phyloP scores from a whole-genome alignment of 192 early-diverging fungal genomes.

The Umbelopsis isabellina region DNA sequence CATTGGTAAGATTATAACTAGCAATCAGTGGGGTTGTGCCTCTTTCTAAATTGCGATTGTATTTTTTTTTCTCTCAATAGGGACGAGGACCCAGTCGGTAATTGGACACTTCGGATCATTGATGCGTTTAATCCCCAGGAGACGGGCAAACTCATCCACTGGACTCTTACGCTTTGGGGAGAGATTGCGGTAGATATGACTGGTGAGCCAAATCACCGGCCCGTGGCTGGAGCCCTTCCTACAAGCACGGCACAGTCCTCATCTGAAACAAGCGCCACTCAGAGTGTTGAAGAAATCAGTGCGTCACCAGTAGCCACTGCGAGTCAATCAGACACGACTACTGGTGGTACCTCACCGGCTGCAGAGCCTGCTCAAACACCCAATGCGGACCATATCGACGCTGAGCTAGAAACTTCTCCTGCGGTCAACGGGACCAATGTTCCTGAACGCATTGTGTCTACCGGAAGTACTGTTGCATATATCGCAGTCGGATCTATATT shows the following conservation, averaged over 20 bases:
- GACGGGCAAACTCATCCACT: conserved; percentile 63
- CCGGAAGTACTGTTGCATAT: conserved; percentile 7
- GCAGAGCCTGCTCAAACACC: conserved; percentile 1
- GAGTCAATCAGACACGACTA: background rate
- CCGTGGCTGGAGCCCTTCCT: background rate
- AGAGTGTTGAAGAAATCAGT: background rate
- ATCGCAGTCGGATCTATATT: background rate
- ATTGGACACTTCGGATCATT: conserved; percentile 77
- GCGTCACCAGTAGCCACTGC: background rate
- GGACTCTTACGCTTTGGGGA: conserved; percentile 73
- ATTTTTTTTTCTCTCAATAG: conserved; percentile 47
- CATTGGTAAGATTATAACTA: conserved; percentile 75
- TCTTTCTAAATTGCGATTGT: background rate
- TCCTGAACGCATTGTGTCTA: conserved; percentile 6
- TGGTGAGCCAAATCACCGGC: conserved; percentile 13
- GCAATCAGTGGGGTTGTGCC: background rate
- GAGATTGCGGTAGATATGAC: conserved; percentile 40
- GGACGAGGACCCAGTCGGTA: conserved; percentile 87
- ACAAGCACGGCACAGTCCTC: background rate
- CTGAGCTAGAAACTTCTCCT: background rate
- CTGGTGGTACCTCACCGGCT: background rate
- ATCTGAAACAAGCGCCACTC: background rate
- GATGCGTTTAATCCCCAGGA: conserved; percentile 59
- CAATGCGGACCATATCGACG: background rate
- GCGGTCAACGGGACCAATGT: background rate